phyloP scores from a whole-genome alignment of 345 rosid species.

The Hirschfeldia incana region DNA sequence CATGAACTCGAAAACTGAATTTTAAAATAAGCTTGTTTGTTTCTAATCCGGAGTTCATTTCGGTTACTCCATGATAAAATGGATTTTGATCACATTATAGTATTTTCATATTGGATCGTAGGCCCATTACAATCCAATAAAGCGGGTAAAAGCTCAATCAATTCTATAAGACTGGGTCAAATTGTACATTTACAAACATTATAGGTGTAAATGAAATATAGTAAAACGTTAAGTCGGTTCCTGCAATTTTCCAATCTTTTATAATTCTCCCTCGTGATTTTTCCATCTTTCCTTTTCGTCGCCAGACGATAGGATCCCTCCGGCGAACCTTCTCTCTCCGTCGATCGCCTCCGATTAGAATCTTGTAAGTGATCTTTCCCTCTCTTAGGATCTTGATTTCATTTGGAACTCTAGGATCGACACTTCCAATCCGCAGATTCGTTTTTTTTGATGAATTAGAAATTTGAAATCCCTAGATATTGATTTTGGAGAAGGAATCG shows the following conservation, averaged over 20 bases:
- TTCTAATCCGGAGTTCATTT: background rate
- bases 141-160: background rate
- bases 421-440: background rate
- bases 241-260: background rate
- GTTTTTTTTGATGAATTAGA: background rate
- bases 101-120: background rate
- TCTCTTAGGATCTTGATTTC: background rate
- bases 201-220: background rate
- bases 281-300: background rate
- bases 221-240: slow-evolving; percentile 3
- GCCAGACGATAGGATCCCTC: background rate
- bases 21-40: slow-evolving; percentile 1
- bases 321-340: background rate
- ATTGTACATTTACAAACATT: background rate
- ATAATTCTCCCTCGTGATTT: background rate
- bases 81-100: background rate
- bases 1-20: slow-evolving; percentile 10
- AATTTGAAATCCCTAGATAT: background rate
- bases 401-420: slow-evolving; percentile 11
- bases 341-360: background rate
- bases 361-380: slow-evolving; percentile 14
- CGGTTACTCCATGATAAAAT: slow-evolving; percentile 5
- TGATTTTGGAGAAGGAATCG: slow-evolving; percentile 1
- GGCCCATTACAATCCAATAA: background rate
- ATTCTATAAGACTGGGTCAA: background rate